phyloP scores from a whole-genome alignment of 805 yeast genomes.

The Candida suzukii region DNA sequence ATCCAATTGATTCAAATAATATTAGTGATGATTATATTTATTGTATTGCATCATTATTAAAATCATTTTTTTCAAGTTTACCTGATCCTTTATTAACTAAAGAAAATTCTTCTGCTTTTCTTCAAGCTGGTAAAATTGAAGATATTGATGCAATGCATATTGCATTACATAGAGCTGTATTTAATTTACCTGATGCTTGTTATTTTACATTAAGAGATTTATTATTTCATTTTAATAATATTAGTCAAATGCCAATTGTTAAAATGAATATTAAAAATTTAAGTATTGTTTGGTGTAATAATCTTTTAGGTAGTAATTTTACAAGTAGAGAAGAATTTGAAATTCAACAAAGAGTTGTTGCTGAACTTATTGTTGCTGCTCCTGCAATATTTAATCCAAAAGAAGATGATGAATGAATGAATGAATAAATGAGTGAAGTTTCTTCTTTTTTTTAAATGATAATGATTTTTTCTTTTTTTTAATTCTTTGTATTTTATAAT shows the following conservation, averaged over 20 bases:
- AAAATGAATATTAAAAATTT: conserved; percentile 79
- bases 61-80: conserved; percentile 72
- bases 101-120: conserved; percentile 53
- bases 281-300: conserved; percentile 95
- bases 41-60: conserved; percentile 80
- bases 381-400: conserved; percentile 56
- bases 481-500: no score
- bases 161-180: conserved; percentile 82
- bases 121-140: conserved; percentile 63
- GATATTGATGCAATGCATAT: conserved; percentile 52
- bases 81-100: conserved; percentile 82
- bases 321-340: conserved; percentile 44
- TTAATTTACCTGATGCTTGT: conserved; percentile 88
- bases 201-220: conserved; percentile 85
- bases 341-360: conserved; percentile 57
- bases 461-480: no score
- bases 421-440: no score
- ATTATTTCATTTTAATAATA: conserved; percentile 61
- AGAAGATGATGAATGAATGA: conserved; percentile 5
- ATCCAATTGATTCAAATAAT: conserved; percentile 47
- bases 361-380: conserved; percentile 77
- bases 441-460: no score
- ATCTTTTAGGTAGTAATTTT: conserved; percentile 61
- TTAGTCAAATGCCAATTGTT: conserved; percentile 42
- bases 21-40: conserved; percentile 76